Conservation (phyloP, 768 basidiomycete species). For the Amanita muscaria region DNA sequence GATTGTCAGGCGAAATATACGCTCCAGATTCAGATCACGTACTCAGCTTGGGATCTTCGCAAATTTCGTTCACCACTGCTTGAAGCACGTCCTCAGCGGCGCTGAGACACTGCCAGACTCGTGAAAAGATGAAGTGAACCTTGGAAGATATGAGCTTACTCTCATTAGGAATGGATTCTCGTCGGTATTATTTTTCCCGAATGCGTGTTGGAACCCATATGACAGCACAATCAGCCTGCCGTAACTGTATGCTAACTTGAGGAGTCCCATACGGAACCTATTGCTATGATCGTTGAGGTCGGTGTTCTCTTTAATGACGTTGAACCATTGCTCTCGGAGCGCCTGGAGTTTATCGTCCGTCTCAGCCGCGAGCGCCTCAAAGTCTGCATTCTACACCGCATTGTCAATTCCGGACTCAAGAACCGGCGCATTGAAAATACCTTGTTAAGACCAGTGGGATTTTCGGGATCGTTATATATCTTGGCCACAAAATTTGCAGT, state of each 20-base stretch:
- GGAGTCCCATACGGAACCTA: slow-evolving; percentile 50
- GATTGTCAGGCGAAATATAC: slow-evolving; percentile 9
- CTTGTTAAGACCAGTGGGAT: slow-evolving; percentile 72
- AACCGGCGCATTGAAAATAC: slow-evolving; percentile 22
- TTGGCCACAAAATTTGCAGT: slow-evolving; percentile 50
- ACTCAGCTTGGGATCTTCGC: slow-evolving; percentile 43
- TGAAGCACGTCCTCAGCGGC: slow-evolving; percentile 61
- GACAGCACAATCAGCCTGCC: slow-evolving; percentile 61
- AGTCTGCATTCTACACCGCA: slow-evolving; percentile 43
- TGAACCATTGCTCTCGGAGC: slow-evolving; percentile 49
- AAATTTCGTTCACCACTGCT: slow-evolving; percentile 51
- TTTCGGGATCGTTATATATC: slow-evolving; percentile 66
- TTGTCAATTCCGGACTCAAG: neutral
- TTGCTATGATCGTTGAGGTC: slow-evolving; percentile 48
- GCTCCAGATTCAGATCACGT: neutral
- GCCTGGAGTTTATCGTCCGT: slow-evolving; percentile 61
- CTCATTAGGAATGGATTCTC: slow-evolving; percentile 60
- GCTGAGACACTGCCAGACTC: slow-evolving; percentile 42
- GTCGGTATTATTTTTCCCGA: slow-evolving; percentile 49
- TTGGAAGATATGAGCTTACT: slow-evolving; percentile 31
- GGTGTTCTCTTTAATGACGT: slow-evolving; percentile 36
- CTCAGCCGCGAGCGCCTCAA: slow-evolving; percentile 53
- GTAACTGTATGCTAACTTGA: slow-evolving; percentile 59
- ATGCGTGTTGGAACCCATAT: slow-evolving; percentile 70
- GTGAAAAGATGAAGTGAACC: slow-evolving; percentile 2